Conservation (phyloP, 2,329 filamentous ascomycete genomes). For the Fusarium brevicatenulatum region DNA sequence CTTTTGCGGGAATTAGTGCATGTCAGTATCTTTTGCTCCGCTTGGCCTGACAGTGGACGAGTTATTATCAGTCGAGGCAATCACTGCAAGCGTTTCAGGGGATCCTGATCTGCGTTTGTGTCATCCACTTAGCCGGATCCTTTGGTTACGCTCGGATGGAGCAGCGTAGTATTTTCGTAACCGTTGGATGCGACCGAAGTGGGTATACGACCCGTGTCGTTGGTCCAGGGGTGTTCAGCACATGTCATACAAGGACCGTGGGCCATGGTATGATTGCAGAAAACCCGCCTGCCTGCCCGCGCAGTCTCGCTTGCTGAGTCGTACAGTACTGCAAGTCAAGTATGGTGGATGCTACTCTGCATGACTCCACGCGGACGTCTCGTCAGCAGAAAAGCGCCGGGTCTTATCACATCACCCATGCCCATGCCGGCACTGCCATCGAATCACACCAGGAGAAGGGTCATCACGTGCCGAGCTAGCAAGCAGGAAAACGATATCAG, state of each 20-base stretch:
- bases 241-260: not conserved
- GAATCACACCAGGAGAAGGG: not conserved
- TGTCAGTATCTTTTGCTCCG: not conserved
- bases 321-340: not conserved
- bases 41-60: not conserved
- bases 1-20: constrained; percentile 15
- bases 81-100: constrained; percentile 9
- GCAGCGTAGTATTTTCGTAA: not conserved
- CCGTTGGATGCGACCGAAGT: not conserved
- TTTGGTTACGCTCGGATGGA: not conserved
- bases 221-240: not conserved
- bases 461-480: constrained; percentile 10
- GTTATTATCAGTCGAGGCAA: not conserved
- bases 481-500: not conserved
- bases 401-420: not conserved
- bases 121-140: constrained; percentile 5
- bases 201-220: not conserved
- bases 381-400: not conserved
- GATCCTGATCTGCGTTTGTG: constrained; percentile 17
- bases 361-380: not conserved
- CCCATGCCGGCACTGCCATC: not conserved
- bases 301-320: not conserved
- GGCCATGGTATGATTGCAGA: not conserved
- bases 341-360: not conserved
- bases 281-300: not conserved